Percentiles rank a stretch among this genome's conserved stretches.
Evolutionary conservation across 2,329 filamentous ascomycete species (phyloP).

Genomic region (Phialophora verrucosa): DNA sequence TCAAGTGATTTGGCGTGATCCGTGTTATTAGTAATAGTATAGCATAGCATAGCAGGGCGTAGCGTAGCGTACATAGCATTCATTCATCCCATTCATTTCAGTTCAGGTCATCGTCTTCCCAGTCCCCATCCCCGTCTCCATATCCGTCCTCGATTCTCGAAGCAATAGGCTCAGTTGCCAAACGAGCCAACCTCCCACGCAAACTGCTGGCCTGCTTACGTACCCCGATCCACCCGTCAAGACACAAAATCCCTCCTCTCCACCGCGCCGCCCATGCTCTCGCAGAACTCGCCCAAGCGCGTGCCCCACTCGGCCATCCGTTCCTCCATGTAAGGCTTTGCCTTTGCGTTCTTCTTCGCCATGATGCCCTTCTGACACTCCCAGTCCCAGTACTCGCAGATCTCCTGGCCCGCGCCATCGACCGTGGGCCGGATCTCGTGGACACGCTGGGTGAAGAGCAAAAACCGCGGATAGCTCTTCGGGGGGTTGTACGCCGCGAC

Average conservation of each 20-base stretch:
- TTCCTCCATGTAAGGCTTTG: slow-evolving; percentile 48
- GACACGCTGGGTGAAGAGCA: slow-evolving; percentile 54
- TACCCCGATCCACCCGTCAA: not conserved
- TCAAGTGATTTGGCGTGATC: not conserved
- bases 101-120: not conserved
- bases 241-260: slow-evolving; percentile 42
- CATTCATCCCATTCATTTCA: not conserved
- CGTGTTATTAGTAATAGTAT: not conserved
- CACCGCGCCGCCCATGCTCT: slow-evolving; percentile 41
- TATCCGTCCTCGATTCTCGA: not conserved
- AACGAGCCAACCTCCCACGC: not conserved
- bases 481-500: slow-evolving; percentile 43
- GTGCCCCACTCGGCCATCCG: slow-evolving; percentile 50
- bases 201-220: not conserved
- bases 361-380: slow-evolving; percentile 52
- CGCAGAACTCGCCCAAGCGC: slow-evolving; percentile 49
- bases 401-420: slow-evolving; percentile 44
- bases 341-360: slow-evolving; percentile 51
- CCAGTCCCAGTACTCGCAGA: slow-evolving; percentile 48
- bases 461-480: slow-evolving; percentile 42
- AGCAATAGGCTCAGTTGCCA: not conserved
- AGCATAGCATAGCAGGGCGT: not conserved
- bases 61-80: not conserved
- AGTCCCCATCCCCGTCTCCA: not conserved
- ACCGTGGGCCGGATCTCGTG: slow-evolving; percentile 53